These are phyloP conservation scores for Melanomma pulvis-pyrius DNA, from an alignment of 495 filamentous ascomycete species.

Conservation along the genomic window DNA sequence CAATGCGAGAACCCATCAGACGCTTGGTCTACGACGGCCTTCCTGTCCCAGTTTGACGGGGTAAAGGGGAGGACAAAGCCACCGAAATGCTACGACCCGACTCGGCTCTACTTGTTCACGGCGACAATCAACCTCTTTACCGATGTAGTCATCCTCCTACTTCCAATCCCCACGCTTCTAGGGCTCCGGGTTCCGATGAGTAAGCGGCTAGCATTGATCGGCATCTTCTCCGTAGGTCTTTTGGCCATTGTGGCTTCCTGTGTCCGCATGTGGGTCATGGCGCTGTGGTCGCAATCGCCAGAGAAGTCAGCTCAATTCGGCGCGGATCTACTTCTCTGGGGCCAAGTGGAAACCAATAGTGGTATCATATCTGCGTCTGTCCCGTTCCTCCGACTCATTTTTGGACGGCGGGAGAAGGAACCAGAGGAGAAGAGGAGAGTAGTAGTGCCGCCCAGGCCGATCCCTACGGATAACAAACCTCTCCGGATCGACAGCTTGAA, in stretches of 20 bases:
- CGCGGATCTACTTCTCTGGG: constrained; percentile 32
- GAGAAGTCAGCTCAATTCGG: constrained; percentile 23
- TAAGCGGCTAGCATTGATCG: constrained; percentile 30
- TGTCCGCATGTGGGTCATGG: constrained; percentile 37
- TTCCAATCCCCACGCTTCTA: constrained; percentile 32
- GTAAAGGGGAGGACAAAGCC: neutral
- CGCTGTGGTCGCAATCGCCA: constrained; percentile 26
- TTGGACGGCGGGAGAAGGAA: constrained; percentile 10
- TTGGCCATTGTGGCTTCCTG: constrained; percentile 34
- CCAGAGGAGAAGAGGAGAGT: constrained; percentile 9
- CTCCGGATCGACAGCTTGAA: constrained; percentile 13
- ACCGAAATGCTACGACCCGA: constrained; percentile 24
- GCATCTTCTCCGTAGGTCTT: constrained; percentile 35
- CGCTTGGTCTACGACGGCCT: constrained; percentile 8
- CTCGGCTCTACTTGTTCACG: constrained; percentile 16
- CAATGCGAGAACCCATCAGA: constrained; percentile 31
- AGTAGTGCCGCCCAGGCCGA: constrained; percentile 5
- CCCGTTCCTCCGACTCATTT: constrained; percentile 29
- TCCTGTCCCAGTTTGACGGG: constrained; percentile 28
- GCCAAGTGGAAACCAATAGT: constrained; percentile 31
- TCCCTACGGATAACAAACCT: neutral
- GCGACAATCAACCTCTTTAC: constrained; percentile 26
- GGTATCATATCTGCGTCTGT: constrained; percentile 33
- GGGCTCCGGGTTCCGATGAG: constrained; percentile 26
- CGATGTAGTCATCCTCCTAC: constrained; percentile 31